A percentile compares a stretch with the other conserved stretches of the same genome.
These are phyloP conservation scores for Halteria grandinella DNA, from an alignment of 73 alveolate genomes.

Conservation along the genomic window DNA sequence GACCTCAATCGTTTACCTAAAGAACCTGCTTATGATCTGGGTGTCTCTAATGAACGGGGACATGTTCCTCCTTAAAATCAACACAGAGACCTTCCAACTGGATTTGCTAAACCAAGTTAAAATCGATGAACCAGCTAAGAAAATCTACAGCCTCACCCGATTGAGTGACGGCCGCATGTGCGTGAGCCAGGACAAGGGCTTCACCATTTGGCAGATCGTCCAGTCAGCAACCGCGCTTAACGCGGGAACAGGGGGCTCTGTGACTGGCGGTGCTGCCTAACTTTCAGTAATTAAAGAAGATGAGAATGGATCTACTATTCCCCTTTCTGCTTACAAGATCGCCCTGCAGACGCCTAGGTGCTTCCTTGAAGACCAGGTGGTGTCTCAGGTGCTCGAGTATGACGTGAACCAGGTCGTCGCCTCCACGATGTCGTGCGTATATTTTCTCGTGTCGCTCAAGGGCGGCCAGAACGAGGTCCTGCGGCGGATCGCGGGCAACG, in stretches of 20 bases:
- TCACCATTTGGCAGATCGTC: slow-evolving; percentile 19
- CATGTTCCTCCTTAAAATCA: slow-evolving; percentile 4
- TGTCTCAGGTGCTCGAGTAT: slow-evolving; percentile 16
- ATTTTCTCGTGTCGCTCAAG: slow-evolving; percentile 5
- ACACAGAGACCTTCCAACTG: not conserved
- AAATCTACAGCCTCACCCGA: not conserved
- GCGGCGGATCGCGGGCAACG: not conserved
- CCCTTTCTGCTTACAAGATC: too few relatives aligned
- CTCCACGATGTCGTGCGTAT: slow-evolving; percentile 35
- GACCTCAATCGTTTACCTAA: slow-evolving; percentile 3
- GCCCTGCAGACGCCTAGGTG: too few relatives aligned
- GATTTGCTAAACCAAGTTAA: slow-evolving; percentile 2
- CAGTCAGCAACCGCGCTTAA: too few relatives aligned
- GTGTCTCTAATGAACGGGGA: slow-evolving; percentile 31
- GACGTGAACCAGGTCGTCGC: slow-evolving; percentile 18
- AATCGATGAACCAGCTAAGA: slow-evolving; percentile 21
- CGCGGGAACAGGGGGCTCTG: too few relatives aligned
- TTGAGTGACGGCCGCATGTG: slow-evolving; percentile 24
- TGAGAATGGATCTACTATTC: too few relatives aligned
- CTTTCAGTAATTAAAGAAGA: too few relatives aligned
- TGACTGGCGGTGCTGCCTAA: too few relatives aligned
- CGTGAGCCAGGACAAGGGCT: slow-evolving; percentile 16
- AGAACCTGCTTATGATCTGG: slow-evolving; percentile 6
- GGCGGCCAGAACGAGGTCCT: not conserved
- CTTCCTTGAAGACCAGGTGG: not conserved